phyloP scores from a whole-genome alignment of 2,329 filamentous ascomycete species.

The Xylaria sp. region DNA sequence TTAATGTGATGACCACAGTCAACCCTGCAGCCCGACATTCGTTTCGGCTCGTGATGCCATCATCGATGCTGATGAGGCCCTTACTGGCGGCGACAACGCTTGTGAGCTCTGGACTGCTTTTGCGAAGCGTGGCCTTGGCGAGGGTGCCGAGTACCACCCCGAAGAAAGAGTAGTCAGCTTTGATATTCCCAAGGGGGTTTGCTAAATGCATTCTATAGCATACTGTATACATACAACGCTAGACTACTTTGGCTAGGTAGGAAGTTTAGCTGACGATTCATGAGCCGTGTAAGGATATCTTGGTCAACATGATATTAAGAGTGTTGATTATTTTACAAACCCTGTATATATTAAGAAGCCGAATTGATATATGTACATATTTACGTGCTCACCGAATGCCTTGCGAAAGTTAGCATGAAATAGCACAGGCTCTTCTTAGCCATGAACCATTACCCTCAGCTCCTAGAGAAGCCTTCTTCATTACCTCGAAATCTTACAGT shows the following conservation, averaged over 20 bases:
- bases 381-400: too few relatives aligned
- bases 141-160: slow-evolving; percentile 36
- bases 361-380: too few relatives aligned
- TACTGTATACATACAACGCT: neutral
- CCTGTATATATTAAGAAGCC: too few relatives aligned
- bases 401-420: too few relatives aligned
- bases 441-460: too few relatives aligned
- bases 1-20: slow-evolving; percentile 31
- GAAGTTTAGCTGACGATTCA: neutral
- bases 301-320: too few relatives aligned
- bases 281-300: neutral
- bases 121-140: slow-evolving; percentile 56
- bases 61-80: slow-evolving; percentile 53
- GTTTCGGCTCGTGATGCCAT: slow-evolving; percentile 55
- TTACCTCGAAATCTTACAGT: too few relatives aligned
- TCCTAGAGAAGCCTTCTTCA: too few relatives aligned
- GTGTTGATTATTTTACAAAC: too few relatives aligned
- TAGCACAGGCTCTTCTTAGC: too few relatives aligned
- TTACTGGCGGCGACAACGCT: slow-evolving; percentile 52
- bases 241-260: neutral
- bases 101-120: slow-evolving; percentile 57
- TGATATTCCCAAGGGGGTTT: slow-evolving; percentile 38
- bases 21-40: slow-evolving; percentile 57
- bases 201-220: slow-evolving; percentile 27
- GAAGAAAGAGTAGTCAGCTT: slow-evolving; percentile 37